A percentile compares a stretch with the other conserved stretches of the same genome.
These are phyloP conservation scores for Suhomyces choctaworum DNA, from an alignment of 1,139 yeast species.

Conservation along the genomic window DNA sequence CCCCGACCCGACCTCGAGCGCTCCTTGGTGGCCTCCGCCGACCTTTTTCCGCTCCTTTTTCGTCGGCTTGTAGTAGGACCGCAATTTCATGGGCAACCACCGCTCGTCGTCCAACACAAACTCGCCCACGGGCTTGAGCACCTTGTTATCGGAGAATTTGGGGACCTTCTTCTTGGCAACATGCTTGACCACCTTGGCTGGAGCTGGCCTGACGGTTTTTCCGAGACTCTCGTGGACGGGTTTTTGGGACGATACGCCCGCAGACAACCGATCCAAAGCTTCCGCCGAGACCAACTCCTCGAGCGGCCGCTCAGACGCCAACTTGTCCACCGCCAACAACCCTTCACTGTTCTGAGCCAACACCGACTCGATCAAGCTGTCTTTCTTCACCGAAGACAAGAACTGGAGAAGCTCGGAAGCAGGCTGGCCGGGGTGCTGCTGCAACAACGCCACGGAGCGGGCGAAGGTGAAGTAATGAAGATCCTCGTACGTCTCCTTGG, in stretches of 20 bases:
- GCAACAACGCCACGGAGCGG: slow-evolving; percentile 48
- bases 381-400: slow-evolving; percentile 30
- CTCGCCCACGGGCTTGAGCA: slow-evolving; percentile 32
- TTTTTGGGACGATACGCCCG: neutral
- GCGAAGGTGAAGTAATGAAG: slow-evolving; percentile 36
- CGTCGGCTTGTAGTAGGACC: slow-evolving; percentile 80
- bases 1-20: slow-evolving; percentile 51
- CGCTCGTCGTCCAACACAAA: slow-evolving; percentile 57
- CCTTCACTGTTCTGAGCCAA: slow-evolving; percentile 24
- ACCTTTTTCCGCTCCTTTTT: slow-evolving; percentile 57
- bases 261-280: neutral
- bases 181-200: slow-evolving; percentile 26
- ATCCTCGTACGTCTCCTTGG: slow-evolving; percentile 23
- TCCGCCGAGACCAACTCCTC: slow-evolving; percentile 28
- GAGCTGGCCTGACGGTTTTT: slow-evolving; percentile 10
- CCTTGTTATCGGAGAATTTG: slow-evolving; percentile 41
- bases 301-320: slow-evolving; percentile 27
- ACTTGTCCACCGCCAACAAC: slow-evolving; percentile 36
- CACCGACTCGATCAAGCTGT: slow-evolving; percentile 35
- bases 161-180: slow-evolving; percentile 28
- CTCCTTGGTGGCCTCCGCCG: slow-evolving; percentile 71
- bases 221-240: slow-evolving; percentile 18
- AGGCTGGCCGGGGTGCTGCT: slow-evolving; percentile 31
- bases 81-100: slow-evolving; percentile 87
- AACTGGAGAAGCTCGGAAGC: slow-evolving; percentile 29